Conservation (phyloP, 768 basidiomycete species). For the Tricholoma matsutake region DNA sequence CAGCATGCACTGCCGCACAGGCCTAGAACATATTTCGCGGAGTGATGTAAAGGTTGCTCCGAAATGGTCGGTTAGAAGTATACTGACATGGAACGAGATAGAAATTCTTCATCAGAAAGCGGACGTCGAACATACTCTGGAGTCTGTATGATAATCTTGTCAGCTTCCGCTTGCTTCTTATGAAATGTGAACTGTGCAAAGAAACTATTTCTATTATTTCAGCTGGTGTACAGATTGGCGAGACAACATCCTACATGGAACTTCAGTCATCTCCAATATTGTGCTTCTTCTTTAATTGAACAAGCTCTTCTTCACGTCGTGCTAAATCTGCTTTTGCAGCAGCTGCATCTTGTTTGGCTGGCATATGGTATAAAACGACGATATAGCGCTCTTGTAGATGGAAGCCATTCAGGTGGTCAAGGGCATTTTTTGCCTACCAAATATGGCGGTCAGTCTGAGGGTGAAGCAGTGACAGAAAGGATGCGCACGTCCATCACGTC, state of each 20-base stretch:
- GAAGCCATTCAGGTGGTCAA: conserved; percentile 97
- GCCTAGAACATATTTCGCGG: neutral
- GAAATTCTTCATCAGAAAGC: neutral
- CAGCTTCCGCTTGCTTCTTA: neutral
- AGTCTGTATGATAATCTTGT: neutral
- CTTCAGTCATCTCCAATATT: conserved; percentile 73
- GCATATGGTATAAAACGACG: conserved; percentile 97
- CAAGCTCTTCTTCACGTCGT: conserved; percentile 86
- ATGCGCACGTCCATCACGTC: conserved; percentile 88
- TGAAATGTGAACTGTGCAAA: neutral
- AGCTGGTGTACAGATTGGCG: conserved; percentile 7
- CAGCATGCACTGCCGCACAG: conserved; percentile 35
- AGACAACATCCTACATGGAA: conserved; percentile 16
- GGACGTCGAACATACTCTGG: conserved; percentile 1
- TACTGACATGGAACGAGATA: neutral
- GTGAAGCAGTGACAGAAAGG: neutral
- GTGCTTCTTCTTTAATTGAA: conserved; percentile 82
- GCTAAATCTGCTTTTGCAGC: conserved; percentile 91
- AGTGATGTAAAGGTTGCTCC: neutral
- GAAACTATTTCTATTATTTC: neutral
- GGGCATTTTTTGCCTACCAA: conserved; percentile 87
- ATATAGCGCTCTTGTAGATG: conserved; percentile 98
- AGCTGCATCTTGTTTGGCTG: conserved; percentile 93
- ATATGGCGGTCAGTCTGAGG: conserved; percentile 12
- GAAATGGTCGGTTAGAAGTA: neutral